Percentiles rank a stretch among this genome's conserved stretches.
These are phyloP conservation scores for Euphorbia tirucalli DNA, from an alignment of 345 rosid species.

Conservation along the genomic window DNA sequence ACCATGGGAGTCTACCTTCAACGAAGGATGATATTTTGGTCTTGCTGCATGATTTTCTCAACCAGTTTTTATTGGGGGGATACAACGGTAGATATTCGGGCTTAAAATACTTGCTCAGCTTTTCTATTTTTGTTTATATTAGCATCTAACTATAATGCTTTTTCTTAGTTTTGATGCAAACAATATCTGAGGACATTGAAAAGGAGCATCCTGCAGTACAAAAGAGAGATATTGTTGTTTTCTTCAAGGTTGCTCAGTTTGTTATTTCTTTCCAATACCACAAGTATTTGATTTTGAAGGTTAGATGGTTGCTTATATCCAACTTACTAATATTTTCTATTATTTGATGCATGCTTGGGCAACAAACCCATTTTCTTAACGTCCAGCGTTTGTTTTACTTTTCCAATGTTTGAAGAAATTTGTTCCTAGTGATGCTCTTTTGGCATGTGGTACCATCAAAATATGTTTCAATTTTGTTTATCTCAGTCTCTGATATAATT, in stretches of 20 bases:
- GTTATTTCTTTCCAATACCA: constrained; percentile 74
- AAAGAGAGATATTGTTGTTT: constrained; percentile 60
- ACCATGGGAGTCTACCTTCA: constrained; percentile 50
- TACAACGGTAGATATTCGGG: constrained; percentile 63
- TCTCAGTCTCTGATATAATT: background rate
- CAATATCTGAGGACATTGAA: constrained; percentile 73
- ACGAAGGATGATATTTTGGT: constrained; percentile 49
- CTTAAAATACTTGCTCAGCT: constrained; percentile 2
- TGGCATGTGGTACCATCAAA: background rate
- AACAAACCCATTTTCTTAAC: background rate
- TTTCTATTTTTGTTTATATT: constrained; percentile 1
- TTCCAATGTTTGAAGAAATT: background rate
- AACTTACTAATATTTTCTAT: background rate
- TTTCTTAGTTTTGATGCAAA: constrained; percentile 70
- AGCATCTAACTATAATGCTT: constrained; percentile 14
- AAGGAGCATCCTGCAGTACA: constrained; percentile 84
- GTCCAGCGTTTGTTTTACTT: background rate
- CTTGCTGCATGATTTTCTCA: constrained; percentile 71
- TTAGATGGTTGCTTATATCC: constrained; percentile 36
- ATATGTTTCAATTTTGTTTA: background rate
- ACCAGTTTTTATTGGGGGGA: constrained; percentile 77
- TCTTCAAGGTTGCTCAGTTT: constrained; percentile 82
- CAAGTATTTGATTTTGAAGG: constrained; percentile 56
- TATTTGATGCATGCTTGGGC: background rate
- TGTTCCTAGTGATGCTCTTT: background rate